phyloP scores from a whole-genome alignment of 176 grass and related monocot species.

The Puccinellia tenuiflora region DNA sequence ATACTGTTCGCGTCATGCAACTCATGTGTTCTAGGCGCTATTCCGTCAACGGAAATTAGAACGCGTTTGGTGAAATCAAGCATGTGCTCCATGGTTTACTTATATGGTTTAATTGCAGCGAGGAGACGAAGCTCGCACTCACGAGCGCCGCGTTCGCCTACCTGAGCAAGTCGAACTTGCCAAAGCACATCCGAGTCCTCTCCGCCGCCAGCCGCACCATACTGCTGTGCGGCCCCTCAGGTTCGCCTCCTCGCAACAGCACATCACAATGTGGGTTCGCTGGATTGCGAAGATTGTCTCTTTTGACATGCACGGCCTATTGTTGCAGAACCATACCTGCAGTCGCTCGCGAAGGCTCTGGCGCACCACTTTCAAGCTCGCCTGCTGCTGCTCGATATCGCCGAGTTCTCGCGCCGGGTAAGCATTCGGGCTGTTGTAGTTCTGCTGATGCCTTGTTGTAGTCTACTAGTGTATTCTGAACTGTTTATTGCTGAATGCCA shows the following conservation, averaged over 20 bases:
- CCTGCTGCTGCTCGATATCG: constrained; percentile 59
- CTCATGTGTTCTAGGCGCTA: background rate
- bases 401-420: constrained; percentile 53
- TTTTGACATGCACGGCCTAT: background rate
- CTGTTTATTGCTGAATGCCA: background rate
- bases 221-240: constrained; percentile 71
- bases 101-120: constrained; percentile 44
- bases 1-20: background rate
- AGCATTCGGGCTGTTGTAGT: background rate
- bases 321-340: constrained; percentile 61
- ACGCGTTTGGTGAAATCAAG: constrained; percentile 9
- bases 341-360: constrained; percentile 65
- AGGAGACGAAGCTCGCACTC: constrained; percentile 44
- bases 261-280: background rate
- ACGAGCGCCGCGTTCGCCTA: constrained; percentile 71
- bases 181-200: constrained; percentile 57
- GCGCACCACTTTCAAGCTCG: constrained; percentile 58
- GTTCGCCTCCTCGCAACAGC: constrained; percentile 20
- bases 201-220: constrained; percentile 59
- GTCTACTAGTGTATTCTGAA: constrained; percentile 18
- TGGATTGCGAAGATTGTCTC: background rate
- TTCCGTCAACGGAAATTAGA: background rate
- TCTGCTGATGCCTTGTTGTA: background rate
- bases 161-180: constrained; percentile 43
- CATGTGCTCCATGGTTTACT: constrained; percentile 8